Base-by-base conservation (phyloP, 2,329 filamentous ascomycete species). In the Calcarisporium arbuscula region DNA sequence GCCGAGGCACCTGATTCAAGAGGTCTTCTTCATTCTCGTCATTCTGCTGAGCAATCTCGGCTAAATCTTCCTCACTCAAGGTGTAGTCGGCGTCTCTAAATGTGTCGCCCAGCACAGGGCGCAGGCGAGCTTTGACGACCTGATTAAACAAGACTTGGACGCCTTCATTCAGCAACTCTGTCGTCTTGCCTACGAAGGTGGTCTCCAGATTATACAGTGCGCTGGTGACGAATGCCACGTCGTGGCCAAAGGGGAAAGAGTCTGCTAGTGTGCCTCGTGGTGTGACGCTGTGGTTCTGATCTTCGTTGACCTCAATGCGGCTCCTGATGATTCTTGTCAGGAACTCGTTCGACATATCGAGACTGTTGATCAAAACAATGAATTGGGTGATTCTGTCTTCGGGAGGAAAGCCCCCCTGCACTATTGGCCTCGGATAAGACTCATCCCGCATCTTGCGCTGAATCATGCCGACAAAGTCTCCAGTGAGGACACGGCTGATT, bases 361-460 rank as follows among this genome's bases (percentile, higher is more conserved):
- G 77, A 55, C 90, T 95, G 70, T 98, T 98, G 60, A 95, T 87
- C 30, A 95, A 73, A 16, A 96, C 82, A 12, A 95, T 78, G 57
- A 98, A 98, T 5, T 84, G 72, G 33, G 96, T 77, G 44, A 95
- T 84, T 48, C 82, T 86, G 49, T 88, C 80, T 57, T 98, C 92
- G 0, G 89, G 86, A 1, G 90, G 90, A 28, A 89, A 72, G 1
- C 80, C 83, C 25, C 88, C 88, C 56, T 87, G 81, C 1, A 89
- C 75, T 1, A 77, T 65, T 3, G 86, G 71, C 51, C 83, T 86
- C 0, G 90, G 92, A 53, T 95, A 96, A 42, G 82, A 84, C 58
- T 98, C 92, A 55, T 96, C 88, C 28, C 88, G 80, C 92, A 98
- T 96, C 61, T 94, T 95, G 39, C 90, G 82, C 58, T 96, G 90